Percentiles rank a stretch among this genome's conserved stretches.
Conservation (phyloP, 1,284 basidiomycete genomes). For the Tilletia walkeri region DNA sequence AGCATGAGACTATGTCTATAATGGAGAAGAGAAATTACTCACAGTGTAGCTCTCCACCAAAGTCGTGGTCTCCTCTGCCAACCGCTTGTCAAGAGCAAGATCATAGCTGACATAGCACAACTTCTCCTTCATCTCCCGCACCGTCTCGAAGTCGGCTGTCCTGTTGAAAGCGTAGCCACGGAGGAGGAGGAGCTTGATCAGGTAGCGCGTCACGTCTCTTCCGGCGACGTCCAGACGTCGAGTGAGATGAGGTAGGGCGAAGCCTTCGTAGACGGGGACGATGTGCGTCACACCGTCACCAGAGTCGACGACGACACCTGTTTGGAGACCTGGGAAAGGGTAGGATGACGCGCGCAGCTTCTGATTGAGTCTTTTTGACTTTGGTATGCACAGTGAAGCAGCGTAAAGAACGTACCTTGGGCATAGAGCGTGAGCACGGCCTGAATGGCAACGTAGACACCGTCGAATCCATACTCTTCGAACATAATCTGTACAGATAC, state of each 20-base stretch:
- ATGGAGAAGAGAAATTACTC: constrained; percentile 39
- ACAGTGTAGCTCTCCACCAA: constrained; percentile 95
- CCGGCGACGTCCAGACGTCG: constrained; percentile 88
- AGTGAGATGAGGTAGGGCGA: constrained; percentile 89
- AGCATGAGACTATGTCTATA: background rate
- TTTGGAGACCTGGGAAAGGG: constrained; percentile 75
- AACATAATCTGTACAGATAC: constrained; percentile 74
- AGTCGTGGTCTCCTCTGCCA: constrained; percentile 94
- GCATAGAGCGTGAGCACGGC: constrained; percentile 96
- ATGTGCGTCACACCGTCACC: constrained; percentile 99
- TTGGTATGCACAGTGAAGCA: background rate
- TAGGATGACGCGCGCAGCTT: background rate
- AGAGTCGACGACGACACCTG: constrained; percentile 96
- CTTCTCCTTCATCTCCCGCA: constrained; percentile 97
- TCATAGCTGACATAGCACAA: constrained; percentile 93
- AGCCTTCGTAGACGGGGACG: constrained; percentile 97
- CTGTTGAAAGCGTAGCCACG: constrained; percentile 98
- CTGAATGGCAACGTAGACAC: constrained; percentile 97
- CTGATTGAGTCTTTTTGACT: background rate
- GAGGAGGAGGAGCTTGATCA: constrained; percentile 97
- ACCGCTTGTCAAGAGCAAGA: constrained; percentile 85
- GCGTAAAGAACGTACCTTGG: constrained; percentile 69
- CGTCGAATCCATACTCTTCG: constrained; percentile 94
- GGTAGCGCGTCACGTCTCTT: constrained; percentile 93
- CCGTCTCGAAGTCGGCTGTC: constrained; percentile 98